phyloP scores from a whole-genome alignment of 1,284 basidiomycete species.

The Tranzscheliella williamsii region DNA sequence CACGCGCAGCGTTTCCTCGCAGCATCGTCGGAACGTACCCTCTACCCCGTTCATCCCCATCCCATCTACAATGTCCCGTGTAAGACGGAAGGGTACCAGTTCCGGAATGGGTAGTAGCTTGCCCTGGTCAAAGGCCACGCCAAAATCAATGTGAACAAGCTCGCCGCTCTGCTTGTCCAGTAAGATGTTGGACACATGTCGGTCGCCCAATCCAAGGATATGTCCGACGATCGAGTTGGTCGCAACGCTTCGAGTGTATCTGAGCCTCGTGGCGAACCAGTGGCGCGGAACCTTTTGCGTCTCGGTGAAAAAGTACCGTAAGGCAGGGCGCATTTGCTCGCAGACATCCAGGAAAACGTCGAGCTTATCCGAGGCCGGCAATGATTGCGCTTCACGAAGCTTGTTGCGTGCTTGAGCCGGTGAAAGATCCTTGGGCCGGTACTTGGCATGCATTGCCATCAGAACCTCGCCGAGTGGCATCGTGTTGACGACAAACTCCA shows the following conservation, averaged over 20 bases:
- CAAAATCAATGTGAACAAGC: slow-evolving; percentile 91
- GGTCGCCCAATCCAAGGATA: slow-evolving; percentile 87
- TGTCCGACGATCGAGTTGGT: slow-evolving; percentile 93
- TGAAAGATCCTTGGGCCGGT: slow-evolving; percentile 27
- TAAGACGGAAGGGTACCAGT: slow-evolving; percentile 90
- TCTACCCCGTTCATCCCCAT: slow-evolving; percentile 87
- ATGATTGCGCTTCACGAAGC: slow-evolving; percentile 20
- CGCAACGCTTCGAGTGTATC: slow-evolving; percentile 87
- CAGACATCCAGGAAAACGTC: slow-evolving; percentile 67
- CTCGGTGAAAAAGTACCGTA: slow-evolving; percentile 93
- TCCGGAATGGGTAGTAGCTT: slow-evolving; percentile 81
- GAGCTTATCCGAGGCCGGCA: slow-evolving; percentile 29
- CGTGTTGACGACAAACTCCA: slow-evolving; percentile 90
- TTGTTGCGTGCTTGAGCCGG: slow-evolving; percentile 30
- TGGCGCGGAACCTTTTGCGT: slow-evolving; percentile 80
- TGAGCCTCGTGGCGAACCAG: slow-evolving; percentile 91
- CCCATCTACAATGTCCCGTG: slow-evolving; percentile 88
- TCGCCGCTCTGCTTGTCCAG: slow-evolving; percentile 83
- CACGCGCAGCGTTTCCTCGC: slow-evolving; percentile 90
- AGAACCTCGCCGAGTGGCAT: slow-evolving; percentile 72
- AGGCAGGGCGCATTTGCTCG: slow-evolving; percentile 75
- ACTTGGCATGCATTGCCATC: slow-evolving; percentile 66
- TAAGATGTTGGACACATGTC: slow-evolving; percentile 90
- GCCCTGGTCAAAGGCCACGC: slow-evolving; percentile 94
- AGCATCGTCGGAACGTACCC: slow-evolving; percentile 91